Base-by-base conservation (phyloP, 2,329 filamentous ascomycete species). In the Ascochyta viciae-villosae region DNA sequence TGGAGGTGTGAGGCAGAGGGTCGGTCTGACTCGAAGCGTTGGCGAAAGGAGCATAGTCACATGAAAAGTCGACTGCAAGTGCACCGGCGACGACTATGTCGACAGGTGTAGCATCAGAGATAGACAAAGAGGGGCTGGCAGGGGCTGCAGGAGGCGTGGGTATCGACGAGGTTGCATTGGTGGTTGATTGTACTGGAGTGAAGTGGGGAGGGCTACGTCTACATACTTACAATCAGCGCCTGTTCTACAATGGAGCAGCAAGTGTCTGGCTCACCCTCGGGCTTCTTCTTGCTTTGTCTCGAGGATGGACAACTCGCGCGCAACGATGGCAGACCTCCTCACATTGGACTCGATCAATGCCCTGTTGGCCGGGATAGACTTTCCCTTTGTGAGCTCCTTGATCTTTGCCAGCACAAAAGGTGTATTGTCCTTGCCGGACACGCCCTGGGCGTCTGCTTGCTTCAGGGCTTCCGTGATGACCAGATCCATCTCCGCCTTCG, bases 21-120 rank as follows among this genome's bases (percentile, higher is more conserved):
- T 70, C 70, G 48, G 71, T 57, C 73, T 80, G 57, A 65, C 71
- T 66, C 2, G 69, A 57, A 31, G 77, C 73, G 24, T 72, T 71
- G 8, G 74, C 60, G 13, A 81, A 73, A 12, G 84, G 83, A 24
- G 79, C 69, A 69, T 89, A 95, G 73, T 97, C 90, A 79, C 94
- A 97, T 62, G 88, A 89, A 33, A 95, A 81, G 74, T 98, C 94
- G 59, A 96, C 82, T 15, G 94, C 94, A 27, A 98, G 85, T 12
- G 92, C 92, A n/a, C 93, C 94, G 47, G 92, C 91, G 39, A 97
- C 91, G 26, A 97, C 78, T n/a, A 97, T 83, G 62, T 93, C 87
- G 16, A 60, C 57, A 22, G 48, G 33, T 38, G 45, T 23, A 24
- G 43, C 26, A 37, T 58, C 45, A 38, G 50, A 50, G 15, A 34